Percentiles rank a stretch among this genome's conserved stretches.
These are phyloP conservation scores for Smittium mucronatum DNA, from an alignment of 371 early-diverging fungal genomes.

Conservation along the genomic window DNA sequence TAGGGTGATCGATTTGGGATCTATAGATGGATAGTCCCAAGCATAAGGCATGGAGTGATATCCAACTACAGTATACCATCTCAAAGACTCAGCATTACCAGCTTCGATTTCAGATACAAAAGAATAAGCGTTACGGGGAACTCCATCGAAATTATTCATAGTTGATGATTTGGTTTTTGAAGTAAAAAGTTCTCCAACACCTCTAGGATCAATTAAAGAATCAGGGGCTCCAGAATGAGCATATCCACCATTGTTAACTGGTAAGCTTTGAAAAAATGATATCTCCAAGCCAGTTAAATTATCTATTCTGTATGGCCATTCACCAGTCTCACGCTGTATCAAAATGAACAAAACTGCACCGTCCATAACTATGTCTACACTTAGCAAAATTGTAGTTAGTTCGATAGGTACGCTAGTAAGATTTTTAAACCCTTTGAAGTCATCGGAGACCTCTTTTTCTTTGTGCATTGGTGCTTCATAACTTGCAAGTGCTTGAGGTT, in stretches of 20 bases:
- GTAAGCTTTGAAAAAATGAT: conserved; percentile 51
- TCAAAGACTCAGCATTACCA: neutral
- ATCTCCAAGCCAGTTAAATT: conserved; percentile 73
- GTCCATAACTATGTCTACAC: conserved; percentile 63
- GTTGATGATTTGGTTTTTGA: neutral
- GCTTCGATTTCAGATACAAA: neutral
- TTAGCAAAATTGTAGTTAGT: conserved; percentile 42
- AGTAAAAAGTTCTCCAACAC: neutral
- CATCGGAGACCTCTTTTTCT: too few relatives aligned
- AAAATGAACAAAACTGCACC: conserved; percentile 82
- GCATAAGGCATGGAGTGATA: conserved; percentile 68
- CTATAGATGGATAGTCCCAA: conserved; percentile 81
- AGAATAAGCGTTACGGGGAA: neutral
- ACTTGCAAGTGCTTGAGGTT: conserved; percentile 20
- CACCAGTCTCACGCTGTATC: conserved; percentile 53
- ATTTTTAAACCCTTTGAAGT: neutral
- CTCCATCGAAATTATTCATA: neutral
- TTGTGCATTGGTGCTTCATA: neutral
- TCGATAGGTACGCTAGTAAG: conserved; percentile 8
- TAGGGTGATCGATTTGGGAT: conserved; percentile 31
- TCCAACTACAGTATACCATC: conserved; percentile 24
- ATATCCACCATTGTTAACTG: neutral
- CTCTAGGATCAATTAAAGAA: neutral
- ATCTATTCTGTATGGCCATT: conserved; percentile 87
- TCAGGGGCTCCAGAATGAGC: neutral